Percentiles rank a stretch among this genome's conserved stretches.
Conservation (phyloP, 805 yeast species). For the Clavispora phyllophila region DNA sequence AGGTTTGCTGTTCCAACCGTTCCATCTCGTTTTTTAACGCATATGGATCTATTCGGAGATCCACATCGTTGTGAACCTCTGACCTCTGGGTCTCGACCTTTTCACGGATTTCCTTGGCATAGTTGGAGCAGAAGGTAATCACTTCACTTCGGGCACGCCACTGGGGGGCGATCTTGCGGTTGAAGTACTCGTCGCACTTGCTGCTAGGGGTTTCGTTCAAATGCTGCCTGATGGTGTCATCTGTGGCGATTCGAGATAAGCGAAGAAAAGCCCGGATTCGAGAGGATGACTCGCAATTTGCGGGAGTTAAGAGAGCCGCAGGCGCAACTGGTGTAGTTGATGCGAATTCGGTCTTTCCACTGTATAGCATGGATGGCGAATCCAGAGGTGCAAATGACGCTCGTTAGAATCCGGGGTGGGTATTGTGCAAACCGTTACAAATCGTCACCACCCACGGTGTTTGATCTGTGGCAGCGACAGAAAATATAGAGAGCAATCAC, state of each 20-base stretch:
- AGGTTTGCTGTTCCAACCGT: conserved; percentile 18
- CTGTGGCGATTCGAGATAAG: conserved; percentile 36
- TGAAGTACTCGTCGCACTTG: conserved; percentile 27
- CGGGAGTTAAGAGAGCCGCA: conserved; percentile 18
- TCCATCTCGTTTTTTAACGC: conserved; percentile 24
- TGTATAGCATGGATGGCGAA: not conserved
- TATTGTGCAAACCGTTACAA: not conserved
- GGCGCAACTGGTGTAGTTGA: conserved; percentile 1
- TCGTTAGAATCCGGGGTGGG: not conserved
- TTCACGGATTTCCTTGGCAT: conserved; percentile 21
- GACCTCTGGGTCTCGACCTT: conserved; percentile 4
- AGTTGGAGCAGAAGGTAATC: conserved; percentile 27
- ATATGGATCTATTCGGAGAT: conserved; percentile 36
- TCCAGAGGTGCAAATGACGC: not conserved
- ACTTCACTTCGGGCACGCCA: conserved; percentile 31
- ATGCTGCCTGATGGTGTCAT: conserved; percentile 36
- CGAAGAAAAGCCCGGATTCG: conserved; percentile 34
- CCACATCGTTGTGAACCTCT: conserved; percentile 13
- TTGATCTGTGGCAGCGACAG: no score
- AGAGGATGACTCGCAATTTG: conserved; percentile 30
- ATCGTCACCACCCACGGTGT: not conserved
- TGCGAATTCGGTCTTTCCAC: not conserved
- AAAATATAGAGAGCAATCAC: no score
- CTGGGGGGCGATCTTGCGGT: conserved; percentile 25
- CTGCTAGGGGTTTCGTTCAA: conserved; percentile 24